Base-by-base conservation (phyloP, 257 asterid genomes). In the Salvia hispanica region DNA sequence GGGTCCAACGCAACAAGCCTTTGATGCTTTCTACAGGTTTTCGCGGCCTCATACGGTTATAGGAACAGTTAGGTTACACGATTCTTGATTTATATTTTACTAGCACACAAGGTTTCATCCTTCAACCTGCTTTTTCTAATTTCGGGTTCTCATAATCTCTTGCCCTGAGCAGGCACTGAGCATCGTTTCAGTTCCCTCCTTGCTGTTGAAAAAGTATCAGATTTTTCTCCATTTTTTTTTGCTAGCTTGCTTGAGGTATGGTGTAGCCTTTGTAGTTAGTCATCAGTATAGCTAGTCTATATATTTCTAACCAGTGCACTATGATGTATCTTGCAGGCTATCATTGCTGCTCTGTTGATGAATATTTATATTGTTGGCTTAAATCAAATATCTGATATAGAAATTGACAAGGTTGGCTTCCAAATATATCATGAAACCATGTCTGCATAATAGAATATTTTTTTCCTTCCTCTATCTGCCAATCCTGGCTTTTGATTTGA, bases 111-210 rank as follows among this genome's bases (percentile, higher is more conserved):
- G 37, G 10, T 40, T 15, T 15, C 59, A 16, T 8, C 50, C 21
- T 13, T 72, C 47, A 2, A 7, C 40, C 67, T 44, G 43, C 13
- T 39, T 66, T 47, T 65, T 43, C 14, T 6, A 25, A 64, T 47
- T 42, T 56, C 36, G 64, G 69, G 37, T 53, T 52, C 81, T 70
- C 61, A 64, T 71, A 6, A 31, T 67, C 58, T 71, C 65, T 78
- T 80, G 76, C 83, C 73, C 39, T 79, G 79, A 69, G 79, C 95
- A 91, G 98, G 89, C 90, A 69, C 69, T 91, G 86, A 84, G 98
- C 90, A 91, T 91, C 76, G 59, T 88, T 74, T 91, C 98, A 75
- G 94, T 91, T 91, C 98, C 75, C 93, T 91, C 70, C 96, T 91
- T 71, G 95, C 98, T 31, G 89, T 86, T 47, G 82, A 87, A 83